Percentiles rank a stretch among this genome's conserved stretches.
phyloP scores from a whole-genome alignment of 257 asterid species.

The Przewalskia tangutica region DNA sequence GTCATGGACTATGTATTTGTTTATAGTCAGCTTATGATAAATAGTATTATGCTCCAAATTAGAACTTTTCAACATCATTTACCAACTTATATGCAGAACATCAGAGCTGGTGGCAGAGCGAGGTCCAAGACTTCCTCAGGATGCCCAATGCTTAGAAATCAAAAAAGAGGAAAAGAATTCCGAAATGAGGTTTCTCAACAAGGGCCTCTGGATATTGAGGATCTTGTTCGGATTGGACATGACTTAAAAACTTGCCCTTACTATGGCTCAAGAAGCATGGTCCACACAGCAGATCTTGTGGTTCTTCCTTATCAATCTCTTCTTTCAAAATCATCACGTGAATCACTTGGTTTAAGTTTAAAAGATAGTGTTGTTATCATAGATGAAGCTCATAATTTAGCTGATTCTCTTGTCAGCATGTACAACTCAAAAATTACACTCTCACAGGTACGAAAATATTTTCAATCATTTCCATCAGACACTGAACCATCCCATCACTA shows the following conservation, averaged over 20 bases:
- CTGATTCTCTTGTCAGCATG: constrained; percentile 90
- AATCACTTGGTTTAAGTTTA: constrained; percentile 74
- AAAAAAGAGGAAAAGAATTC: constrained; percentile 46
- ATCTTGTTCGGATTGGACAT: constrained; percentile 72
- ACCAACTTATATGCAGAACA: constrained; percentile 37
- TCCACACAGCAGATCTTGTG: constrained; percentile 77
- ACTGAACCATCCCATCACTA: background rate
- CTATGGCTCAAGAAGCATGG: constrained; percentile 84
- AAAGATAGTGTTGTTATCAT: constrained; percentile 66
- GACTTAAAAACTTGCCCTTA: constrained; percentile 79
- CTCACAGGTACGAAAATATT: constrained; percentile 47
- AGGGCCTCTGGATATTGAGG: constrained; percentile 91
- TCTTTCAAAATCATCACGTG: constrained; percentile 91
- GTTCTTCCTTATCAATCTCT: constrained; percentile 97
- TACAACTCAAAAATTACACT: constrained; percentile 66
- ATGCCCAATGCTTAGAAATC: constrained; percentile 76
- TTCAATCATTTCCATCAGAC: background rate
- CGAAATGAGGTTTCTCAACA: constrained; percentile 39
- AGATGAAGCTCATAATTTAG: constrained; percentile 97
- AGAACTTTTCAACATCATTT: constrained; percentile 15
- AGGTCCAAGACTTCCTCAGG: constrained; percentile 48
- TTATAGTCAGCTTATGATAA: background rate
- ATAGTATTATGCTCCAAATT: background rate
- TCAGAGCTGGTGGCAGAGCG: constrained; percentile 48
- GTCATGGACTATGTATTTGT: background rate